phyloP scores from a whole-genome alignment of 768 basidiomycete genomes.

The Calocybe cyanea region DNA sequence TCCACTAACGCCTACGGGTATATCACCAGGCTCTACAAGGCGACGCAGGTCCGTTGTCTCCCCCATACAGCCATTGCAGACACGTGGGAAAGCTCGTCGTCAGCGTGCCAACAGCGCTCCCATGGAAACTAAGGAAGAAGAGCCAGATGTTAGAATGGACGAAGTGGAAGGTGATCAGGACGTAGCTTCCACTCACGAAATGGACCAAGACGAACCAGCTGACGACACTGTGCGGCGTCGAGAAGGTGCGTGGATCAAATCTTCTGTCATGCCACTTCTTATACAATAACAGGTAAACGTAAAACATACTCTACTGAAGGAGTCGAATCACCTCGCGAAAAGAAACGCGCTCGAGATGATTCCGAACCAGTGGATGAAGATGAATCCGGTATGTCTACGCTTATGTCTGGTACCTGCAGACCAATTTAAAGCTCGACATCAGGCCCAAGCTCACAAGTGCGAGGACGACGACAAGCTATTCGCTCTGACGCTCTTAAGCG shows the following conservation, averaged over 20 bases:
- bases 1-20: background rate
- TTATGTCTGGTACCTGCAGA: background rate
- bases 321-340: slow-evolving; percentile 45
- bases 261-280: background rate
- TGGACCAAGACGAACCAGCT: slow-evolving; percentile 23
- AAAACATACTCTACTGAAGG: slow-evolving; percentile 54
- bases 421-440: slow-evolving; percentile 1
- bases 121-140: slow-evolving; percentile 9
- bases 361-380: slow-evolving; percentile 67
- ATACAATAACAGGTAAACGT: slow-evolving; percentile 49
- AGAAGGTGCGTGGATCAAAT: slow-evolving; percentile 21
- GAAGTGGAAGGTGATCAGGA: slow-evolving; percentile 23
- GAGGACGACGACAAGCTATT: slow-evolving; percentile 26
- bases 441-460: slow-evolving; percentile 27
- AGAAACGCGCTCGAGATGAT: slow-evolving; percentile 61
- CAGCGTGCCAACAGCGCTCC: slow-evolving; percentile 16
- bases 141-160: slow-evolving; percentile 17
- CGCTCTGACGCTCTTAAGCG: slow-evolving; percentile 58
- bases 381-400: slow-evolving; percentile 40
- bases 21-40: slow-evolving; percentile 33
- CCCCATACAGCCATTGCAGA: slow-evolving; percentile 23
- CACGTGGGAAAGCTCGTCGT: slow-evolving; percentile 25
- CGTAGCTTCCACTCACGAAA: slow-evolving; percentile 27
- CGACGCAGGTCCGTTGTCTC: slow-evolving; percentile 35
- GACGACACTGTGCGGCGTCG: slow-evolving; percentile 20